A percentile compares a stretch with the other conserved stretches of the same genome.
Conservation (phyloP, 345 rosid species). For the Atalantia buxifolia region DNA sequence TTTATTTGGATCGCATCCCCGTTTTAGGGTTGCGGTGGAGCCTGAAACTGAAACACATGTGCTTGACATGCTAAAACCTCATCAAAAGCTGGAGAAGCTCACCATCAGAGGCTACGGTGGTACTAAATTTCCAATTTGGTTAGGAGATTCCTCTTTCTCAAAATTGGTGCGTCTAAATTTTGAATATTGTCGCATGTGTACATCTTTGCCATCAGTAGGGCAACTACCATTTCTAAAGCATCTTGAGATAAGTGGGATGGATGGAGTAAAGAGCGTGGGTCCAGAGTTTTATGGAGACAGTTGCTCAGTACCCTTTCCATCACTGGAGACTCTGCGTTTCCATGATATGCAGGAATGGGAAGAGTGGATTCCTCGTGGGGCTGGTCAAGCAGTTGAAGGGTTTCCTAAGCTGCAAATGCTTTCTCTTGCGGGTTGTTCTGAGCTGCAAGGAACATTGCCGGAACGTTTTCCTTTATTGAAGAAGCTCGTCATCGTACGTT, state of each 20-base stretch:
- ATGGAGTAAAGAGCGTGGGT: not conserved
- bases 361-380: not conserved
- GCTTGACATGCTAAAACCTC: not conserved
- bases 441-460: too few relatives aligned
- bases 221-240: not conserved
- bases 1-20: too few relatives aligned
- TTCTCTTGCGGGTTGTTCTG: rapidly evolving
- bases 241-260: not conserved
- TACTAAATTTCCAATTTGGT: not conserved
- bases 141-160: not conserved
- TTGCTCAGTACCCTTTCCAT: not conserved
- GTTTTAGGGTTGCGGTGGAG: too few relatives aligned
- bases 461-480: too few relatives aligned
- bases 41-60: too few relatives aligned
- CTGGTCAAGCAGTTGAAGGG: not conserved
- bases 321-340: rapidly evolving
- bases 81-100: too few relatives aligned
- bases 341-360: rapidly evolving
- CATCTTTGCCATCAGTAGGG: not conserved
- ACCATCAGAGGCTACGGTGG: not conserved
- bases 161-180: not conserved
- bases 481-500: too few relatives aligned
- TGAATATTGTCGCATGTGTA: rapidly evolving
- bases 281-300: not conserved
- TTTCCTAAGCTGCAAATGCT: not conserved